A percentile compares a stretch with the other conserved stretches of the same genome.
Conservation (phyloP, 1,284 basidiomycete species). For the Phaffia rhodozyma region DNA sequence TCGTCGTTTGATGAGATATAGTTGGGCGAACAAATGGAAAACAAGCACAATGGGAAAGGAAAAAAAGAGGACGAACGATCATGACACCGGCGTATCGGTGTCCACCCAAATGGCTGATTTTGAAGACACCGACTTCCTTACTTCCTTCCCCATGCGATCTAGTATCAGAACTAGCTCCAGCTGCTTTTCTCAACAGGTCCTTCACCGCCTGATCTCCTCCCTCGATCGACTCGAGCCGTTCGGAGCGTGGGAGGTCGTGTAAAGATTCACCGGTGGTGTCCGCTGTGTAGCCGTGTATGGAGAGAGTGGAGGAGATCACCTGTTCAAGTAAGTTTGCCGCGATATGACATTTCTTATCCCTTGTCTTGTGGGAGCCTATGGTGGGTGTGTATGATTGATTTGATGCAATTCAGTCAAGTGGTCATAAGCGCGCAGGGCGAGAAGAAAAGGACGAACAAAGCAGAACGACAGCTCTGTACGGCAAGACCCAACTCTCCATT, state of each 20-base stretch:
- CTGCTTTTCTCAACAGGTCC: conserved; percentile 35
- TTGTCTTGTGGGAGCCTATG: conserved; percentile 75
- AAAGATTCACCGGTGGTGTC: conserved; percentile 34
- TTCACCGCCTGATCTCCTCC: conserved; percentile 39
- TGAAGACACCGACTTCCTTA: conserved; percentile 59
- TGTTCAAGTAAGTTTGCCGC: conserved; percentile 66
- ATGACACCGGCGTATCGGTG: conserved; percentile 87
- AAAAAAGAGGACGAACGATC: conserved; percentile 46
- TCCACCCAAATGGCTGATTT: conserved; percentile 77
- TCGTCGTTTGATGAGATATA: background rate
- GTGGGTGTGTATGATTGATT: conserved; percentile 5
- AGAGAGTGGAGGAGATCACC: conserved; percentile 20
- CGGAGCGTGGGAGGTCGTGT: conserved; percentile 46
- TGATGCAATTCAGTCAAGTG: background rate
- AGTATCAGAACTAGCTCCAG: conserved; percentile 21
- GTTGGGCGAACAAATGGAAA: background rate
- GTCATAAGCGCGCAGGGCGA: background rate
- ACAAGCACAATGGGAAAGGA: background rate
- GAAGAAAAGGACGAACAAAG: conserved; percentile 45
- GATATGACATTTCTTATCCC: conserved; percentile 80
- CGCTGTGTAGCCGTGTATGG: conserved; percentile 30
- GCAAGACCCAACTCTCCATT: conserved; percentile 50
- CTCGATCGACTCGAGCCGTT: conserved; percentile 45
- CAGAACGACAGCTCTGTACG: conserved; percentile 57
- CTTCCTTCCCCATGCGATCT: conserved; percentile 37